A percentile compares a stretch with the other conserved stretches of the same genome.
These are phyloP conservation scores for Quercus phellos DNA, from an alignment of 331 rosid genomes.

Conservation along the genomic window DNA sequence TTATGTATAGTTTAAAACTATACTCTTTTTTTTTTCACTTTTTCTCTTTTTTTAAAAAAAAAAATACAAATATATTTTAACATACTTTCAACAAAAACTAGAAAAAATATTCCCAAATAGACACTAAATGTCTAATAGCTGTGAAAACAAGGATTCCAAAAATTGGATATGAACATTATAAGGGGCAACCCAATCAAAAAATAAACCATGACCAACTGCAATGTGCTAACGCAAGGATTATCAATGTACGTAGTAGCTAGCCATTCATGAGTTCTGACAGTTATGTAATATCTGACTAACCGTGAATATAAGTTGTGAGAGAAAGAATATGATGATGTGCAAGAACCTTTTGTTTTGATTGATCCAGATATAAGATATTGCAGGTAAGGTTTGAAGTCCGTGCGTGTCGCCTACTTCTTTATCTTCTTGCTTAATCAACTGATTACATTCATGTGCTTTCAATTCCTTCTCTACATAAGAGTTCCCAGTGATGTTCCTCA, in stretches of 20 bases:
- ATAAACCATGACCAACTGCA: conserved; percentile 52
- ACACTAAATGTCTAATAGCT: neutral
- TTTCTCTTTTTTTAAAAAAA: fast-evolving
- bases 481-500: conserved; percentile 23
- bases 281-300: conserved; percentile 45
- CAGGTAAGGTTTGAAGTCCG: conserved; percentile 56
- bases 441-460: conserved; percentile 40
- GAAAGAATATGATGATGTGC: conserved; percentile 28
- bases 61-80: too few species aligned
- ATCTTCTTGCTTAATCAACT: conserved; percentile 69
- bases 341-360: conserved; percentile 49
- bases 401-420: conserved; percentile 58
- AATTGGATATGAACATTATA: conserved; percentile 41
- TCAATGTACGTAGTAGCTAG: conserved; percentile 56
- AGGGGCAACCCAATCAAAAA: conserved; percentile 55
- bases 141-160: conserved; percentile 58
- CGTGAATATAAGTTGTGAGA: conserved; percentile 46
- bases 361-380: conserved; percentile 62
- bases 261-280: conserved; percentile 89
- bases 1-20: too few species aligned
- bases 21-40: too few species aligned
- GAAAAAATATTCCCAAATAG: too few species aligned
- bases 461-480: conserved; percentile 29
- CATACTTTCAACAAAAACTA: fast-evolving
- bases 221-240: conserved; percentile 43